A percentile compares a stretch with the other conserved stretches of the same genome.
phyloP scores from a whole-genome alignment of 352 stramenopile species.

The Thraustotheca clavata region DNA sequence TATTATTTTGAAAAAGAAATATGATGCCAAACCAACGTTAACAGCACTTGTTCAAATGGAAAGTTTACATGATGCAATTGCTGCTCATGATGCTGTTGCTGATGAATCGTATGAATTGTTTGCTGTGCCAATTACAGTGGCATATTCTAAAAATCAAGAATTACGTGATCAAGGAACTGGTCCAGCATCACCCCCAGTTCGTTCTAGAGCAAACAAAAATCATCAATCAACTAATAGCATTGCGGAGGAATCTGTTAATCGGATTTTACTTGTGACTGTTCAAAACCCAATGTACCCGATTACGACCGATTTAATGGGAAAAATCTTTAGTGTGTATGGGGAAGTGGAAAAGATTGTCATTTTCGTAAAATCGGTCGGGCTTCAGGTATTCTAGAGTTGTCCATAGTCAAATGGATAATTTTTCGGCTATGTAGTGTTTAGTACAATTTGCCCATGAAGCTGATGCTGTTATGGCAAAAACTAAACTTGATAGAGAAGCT shows the following conservation, averaged over 20 bases:
- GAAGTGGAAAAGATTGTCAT: conserved; percentile 51
- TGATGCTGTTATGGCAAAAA: conserved; percentile 35
- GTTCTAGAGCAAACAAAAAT: neutral
- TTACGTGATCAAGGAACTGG: conserved; percentile 36
- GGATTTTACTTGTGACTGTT: conserved; percentile 56
- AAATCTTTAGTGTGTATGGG: conserved; percentile 41
- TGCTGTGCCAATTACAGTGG: conserved; percentile 23
- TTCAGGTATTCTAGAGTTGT: conserved; percentile 27
- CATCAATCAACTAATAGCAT: neutral
- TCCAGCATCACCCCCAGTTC: too few species aligned
- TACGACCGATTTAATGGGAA: conserved; percentile 42
- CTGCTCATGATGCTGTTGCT: neutral
- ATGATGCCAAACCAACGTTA: neutral
- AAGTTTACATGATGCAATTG: conserved; percentile 3
- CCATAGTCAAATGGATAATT: neutral
- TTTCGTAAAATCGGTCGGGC: conserved; percentile 47
- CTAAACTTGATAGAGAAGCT: conserved; percentile 39
- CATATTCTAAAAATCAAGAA: conserved; percentile 58
- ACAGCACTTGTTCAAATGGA: conserved; percentile 19
- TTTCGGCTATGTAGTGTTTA: conserved; percentile 32
- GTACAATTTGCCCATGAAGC: conserved; percentile 41
- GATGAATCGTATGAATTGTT: neutral
- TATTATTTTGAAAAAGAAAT: conserved; percentile 53
- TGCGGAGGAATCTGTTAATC: conserved; percentile 27
- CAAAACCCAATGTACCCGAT: conserved; percentile 56